These are phyloP conservation scores for Paraphaeosphaeria minitans DNA, from an alignment of 2,329 filamentous ascomycete species.

Conservation along the genomic window DNA sequence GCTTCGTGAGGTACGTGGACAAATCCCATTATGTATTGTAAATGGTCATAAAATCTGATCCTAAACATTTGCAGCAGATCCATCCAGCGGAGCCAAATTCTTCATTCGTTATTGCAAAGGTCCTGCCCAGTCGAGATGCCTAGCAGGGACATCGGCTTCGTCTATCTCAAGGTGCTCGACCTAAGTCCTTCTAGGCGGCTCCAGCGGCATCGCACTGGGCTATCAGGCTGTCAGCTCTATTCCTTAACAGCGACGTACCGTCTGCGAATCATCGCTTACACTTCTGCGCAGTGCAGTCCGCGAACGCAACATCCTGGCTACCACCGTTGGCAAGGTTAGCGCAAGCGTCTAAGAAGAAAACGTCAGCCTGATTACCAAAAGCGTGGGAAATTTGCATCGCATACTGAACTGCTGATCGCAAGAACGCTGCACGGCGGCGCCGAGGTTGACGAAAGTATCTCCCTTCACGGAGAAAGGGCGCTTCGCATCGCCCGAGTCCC, in stretches of 20 bases:
- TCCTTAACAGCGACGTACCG: not conserved
- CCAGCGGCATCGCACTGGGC: constrained; percentile 17
- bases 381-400: not conserved
- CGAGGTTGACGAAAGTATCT: constrained; percentile 58
- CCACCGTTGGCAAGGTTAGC: constrained; percentile 62
- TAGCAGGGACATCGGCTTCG: not conserved
- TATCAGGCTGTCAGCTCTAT: not conserved
- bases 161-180: not conserved
- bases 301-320: constrained; percentile 46
- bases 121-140: constrained; percentile 1
- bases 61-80: constrained; percentile 1
- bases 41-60: constrained; percentile 1
- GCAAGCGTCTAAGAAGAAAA: constrained; percentile 52
- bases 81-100: constrained; percentile 10
- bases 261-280: constrained; percentile 21
- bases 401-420: constrained; percentile 67
- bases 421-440: constrained; percentile 62
- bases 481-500: constrained; percentile 57
- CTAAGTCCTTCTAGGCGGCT: not conserved
- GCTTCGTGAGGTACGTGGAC: not conserved
- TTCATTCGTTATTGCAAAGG: constrained; percentile 11
- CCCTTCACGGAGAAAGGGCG: constrained; percentile 38
- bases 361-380: not conserved
- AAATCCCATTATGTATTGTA: not conserved
- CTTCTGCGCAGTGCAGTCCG: constrained; percentile 64